Evolutionary conservation across 345 rosid genomes (phyloP).

Genomic region (Eutrema japonicum): DNA sequence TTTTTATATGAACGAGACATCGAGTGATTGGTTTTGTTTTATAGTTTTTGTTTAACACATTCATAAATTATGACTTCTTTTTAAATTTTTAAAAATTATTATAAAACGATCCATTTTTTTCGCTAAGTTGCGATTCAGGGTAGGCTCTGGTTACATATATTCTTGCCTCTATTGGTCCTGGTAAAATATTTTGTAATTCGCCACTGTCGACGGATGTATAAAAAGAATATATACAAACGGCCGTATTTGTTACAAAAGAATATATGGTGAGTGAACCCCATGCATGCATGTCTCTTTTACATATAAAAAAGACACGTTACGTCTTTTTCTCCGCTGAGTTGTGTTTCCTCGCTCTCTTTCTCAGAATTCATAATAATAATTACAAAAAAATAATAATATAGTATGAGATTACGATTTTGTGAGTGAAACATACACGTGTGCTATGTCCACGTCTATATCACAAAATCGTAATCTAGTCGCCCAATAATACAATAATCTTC

Average conservation of each 20-base stretch:
- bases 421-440: conserved; percentile 47
- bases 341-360: conserved; percentile 20
- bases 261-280: conserved; percentile 36
- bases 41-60: no score
- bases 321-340: conserved; percentile 40
- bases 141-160: no score
- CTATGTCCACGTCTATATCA: conserved; percentile 28
- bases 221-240: not conserved
- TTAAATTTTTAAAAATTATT: no score
- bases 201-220: not conserved
- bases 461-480: no score
- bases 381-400: not conserved
- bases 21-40: no score
- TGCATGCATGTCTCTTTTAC: conserved; percentile 41
- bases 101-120: no score
- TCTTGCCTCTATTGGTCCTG: no score
- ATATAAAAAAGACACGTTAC: conserved; percentile 37
- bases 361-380: not conserved
- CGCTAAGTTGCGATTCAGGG: no score
- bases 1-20: no score
- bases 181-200: no score
- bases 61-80: no score
- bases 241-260: not conserved
- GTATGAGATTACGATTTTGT: conserved; percentile 18
- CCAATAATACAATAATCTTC: conserved; percentile 34